Conservation (phyloP, 306 rosid genomes). For the Arachis hypogaea region DNA sequence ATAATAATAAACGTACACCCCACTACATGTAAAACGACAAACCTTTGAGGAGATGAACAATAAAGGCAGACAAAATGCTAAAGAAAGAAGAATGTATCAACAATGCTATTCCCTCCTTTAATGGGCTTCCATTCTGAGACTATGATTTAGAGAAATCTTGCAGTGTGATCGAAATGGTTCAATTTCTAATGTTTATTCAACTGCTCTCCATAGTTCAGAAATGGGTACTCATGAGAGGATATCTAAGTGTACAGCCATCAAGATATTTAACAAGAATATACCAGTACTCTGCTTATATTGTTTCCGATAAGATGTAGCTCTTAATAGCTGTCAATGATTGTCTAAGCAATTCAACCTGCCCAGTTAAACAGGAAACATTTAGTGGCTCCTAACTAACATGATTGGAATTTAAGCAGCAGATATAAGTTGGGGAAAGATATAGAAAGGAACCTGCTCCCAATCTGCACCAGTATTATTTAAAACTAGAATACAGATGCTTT, state of each 20-base stretch:
- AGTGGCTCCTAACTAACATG: slow-evolving; percentile 27
- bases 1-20: too few species aligned
- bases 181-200: slow-evolving; percentile 6
- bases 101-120: too few species aligned
- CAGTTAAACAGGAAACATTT: slow-evolving; percentile 38
- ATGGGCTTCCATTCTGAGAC: too few species aligned
- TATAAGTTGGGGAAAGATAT: slow-evolving; percentile 23
- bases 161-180: slow-evolving; percentile 8
- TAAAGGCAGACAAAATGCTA: too few species aligned
- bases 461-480: slow-evolving; percentile 69
- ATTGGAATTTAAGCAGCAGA: slow-evolving; percentile 12
- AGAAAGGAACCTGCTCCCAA: slow-evolving; percentile 64
- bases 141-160: neutral
- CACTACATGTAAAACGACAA: too few species aligned
- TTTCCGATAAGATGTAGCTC: slow-evolving; percentile 93
- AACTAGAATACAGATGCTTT: slow-evolving; percentile 67
- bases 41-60: too few species aligned
- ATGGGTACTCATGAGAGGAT: too few species aligned
- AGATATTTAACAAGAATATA: slow-evolving; percentile 22
- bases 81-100: too few species aligned
- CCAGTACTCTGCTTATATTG: slow-evolving; percentile 70
- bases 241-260: too few species aligned
- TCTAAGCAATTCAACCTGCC: slow-evolving; percentile 77
- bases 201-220: neutral
- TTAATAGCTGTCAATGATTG: slow-evolving; percentile 64